Evolutionary conservation across 768 basidiomycete genomes (phyloP).

Genomic region (Butyriboletus loyo): DNA sequence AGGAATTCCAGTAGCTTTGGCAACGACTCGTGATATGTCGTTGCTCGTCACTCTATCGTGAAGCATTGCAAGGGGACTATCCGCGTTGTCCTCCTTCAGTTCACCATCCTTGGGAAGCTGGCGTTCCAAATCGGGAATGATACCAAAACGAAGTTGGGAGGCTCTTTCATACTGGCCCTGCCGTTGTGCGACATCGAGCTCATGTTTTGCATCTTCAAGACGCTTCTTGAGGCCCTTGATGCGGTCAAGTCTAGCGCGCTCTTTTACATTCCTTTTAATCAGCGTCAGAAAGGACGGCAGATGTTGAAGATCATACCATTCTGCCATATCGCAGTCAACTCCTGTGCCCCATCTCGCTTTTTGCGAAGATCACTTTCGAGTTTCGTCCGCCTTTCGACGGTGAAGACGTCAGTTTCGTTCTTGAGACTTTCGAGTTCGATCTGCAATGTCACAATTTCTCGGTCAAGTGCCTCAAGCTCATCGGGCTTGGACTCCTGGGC

Average conservation of each 20-base stretch:
- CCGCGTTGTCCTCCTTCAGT: constrained; percentile 40
- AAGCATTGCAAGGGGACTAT: constrained; percentile 57
- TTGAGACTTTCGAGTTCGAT: constrained; percentile 89
- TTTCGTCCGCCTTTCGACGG: constrained; percentile 63
- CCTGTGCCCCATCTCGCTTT: constrained; percentile 62
- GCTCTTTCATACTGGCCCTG: constrained; percentile 86
- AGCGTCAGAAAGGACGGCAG: background rate
- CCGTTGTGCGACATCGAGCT: constrained; percentile 85
- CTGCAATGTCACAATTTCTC: constrained; percentile 82
- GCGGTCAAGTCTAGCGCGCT: constrained; percentile 63
- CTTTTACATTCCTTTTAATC: constrained; percentile 30
- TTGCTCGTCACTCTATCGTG: constrained; percentile 86
- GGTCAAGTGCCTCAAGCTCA: constrained; percentile 74
- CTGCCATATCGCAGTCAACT: constrained; percentile 68
- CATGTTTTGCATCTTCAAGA: constrained; percentile 79
- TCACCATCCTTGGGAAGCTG: constrained; percentile 60
- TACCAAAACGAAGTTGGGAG: constrained; percentile 77
- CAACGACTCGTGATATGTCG: constrained; percentile 86
- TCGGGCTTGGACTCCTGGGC: constrained; percentile 90
- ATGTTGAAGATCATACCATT: constrained; percentile 42
- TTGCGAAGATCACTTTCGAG: constrained; percentile 61
- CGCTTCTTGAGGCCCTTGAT: constrained; percentile 71
- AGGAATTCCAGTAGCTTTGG: constrained; percentile 86
- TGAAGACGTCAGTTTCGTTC: constrained; percentile 84
- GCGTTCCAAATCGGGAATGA: constrained; percentile 76